phyloP scores from a whole-genome alignment of 805 yeast genomes.

The Candida berthetii region DNA sequence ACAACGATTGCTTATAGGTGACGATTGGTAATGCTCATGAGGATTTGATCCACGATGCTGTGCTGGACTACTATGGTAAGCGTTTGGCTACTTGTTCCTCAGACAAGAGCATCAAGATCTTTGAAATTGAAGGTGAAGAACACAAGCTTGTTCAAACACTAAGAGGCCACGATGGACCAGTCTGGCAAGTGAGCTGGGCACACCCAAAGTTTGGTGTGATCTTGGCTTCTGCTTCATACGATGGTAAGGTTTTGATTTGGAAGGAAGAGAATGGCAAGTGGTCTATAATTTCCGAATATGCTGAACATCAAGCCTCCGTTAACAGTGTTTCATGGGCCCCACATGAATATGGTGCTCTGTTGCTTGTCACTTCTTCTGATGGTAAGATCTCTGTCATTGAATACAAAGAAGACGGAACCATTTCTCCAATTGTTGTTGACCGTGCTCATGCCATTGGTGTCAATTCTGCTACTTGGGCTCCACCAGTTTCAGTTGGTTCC shows the following conservation, averaged over 20 bases:
- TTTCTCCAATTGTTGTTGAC: slow-evolving; percentile 44
- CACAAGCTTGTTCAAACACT: slow-evolving; percentile 81
- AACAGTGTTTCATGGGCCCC: slow-evolving; percentile 97
- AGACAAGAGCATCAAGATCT: slow-evolving; percentile 91
- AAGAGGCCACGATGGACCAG: slow-evolving; percentile 95
- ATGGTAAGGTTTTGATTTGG: slow-evolving; percentile 94
- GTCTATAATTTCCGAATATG: slow-evolving; percentile 82
- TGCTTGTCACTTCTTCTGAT: slow-evolving; percentile 88
- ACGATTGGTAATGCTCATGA: slow-evolving; percentile 88
- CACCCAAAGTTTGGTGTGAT: slow-evolving; percentile 97
- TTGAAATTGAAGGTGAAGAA: slow-evolving; percentile 82
- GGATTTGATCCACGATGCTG: slow-evolving; percentile 94
- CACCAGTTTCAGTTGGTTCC: slow-evolving; percentile 34
- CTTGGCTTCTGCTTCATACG: slow-evolving; percentile 91
- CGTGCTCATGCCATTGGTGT: slow-evolving; percentile 90
- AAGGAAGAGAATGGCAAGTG: slow-evolving; percentile 86
- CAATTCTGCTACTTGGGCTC: slow-evolving; percentile 95
- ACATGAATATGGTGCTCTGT: slow-evolving; percentile 89
- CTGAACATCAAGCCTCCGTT: slow-evolving; percentile 88
- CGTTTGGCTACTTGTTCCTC: slow-evolving; percentile 94
- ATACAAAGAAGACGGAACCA: slow-evolving; percentile 83
- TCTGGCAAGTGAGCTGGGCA: slow-evolving; percentile 99
- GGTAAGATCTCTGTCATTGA: slow-evolving; percentile 90
- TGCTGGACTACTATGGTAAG: slow-evolving; percentile 93
- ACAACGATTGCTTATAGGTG: slow-evolving; percentile 36